A percentile compares a stretch with the other conserved stretches of the same genome.
Evolutionary conservation across 2,329 filamentous ascomycete genomes (phyloP).

Genomic region (Diaporthe ampelina): DNA sequence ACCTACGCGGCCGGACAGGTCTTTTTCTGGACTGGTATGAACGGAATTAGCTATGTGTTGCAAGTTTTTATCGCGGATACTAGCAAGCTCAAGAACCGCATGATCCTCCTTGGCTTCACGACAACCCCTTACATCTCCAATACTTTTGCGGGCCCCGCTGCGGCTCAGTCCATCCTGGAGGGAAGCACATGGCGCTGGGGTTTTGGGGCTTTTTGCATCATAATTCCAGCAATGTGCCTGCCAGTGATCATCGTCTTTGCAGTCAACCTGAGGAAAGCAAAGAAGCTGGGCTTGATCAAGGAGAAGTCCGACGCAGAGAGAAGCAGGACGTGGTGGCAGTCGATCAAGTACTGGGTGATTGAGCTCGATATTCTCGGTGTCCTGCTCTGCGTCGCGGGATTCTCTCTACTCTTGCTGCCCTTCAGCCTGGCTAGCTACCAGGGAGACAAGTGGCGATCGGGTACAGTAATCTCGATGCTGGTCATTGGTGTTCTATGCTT

Average conservation of each 20-base stretch:
- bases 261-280: constrained; percentile 13
- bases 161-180: not conserved
- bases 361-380: constrained; percentile 17
- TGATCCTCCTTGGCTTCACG: constrained; percentile 29
- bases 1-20: constrained; percentile 33
- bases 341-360: constrained; percentile 11
- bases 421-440: constrained; percentile 37
- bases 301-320: not conserved
- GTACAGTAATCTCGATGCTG: constrained; percentile 27
- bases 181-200: constrained; percentile 28
- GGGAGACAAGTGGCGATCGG: constrained; percentile 32
- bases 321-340: constrained; percentile 20
- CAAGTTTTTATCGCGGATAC: constrained; percentile 31
- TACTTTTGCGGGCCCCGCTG: constrained; percentile 27
- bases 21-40: constrained; percentile 36
- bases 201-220: constrained; percentile 13
- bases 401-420: constrained; percentile 27
- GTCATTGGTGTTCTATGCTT: constrained; percentile 17
- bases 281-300: constrained; percentile 12
- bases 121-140: constrained; percentile 32
- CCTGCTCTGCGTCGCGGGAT: constrained; percentile 24
- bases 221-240: constrained; percentile 14
- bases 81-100: constrained; percentile 29
- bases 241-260: constrained; percentile 26
- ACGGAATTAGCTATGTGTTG: constrained; percentile 28